Conservation (phyloP, 2,329 filamentous ascomycete species). For the Fusarium nematophilum region DNA sequence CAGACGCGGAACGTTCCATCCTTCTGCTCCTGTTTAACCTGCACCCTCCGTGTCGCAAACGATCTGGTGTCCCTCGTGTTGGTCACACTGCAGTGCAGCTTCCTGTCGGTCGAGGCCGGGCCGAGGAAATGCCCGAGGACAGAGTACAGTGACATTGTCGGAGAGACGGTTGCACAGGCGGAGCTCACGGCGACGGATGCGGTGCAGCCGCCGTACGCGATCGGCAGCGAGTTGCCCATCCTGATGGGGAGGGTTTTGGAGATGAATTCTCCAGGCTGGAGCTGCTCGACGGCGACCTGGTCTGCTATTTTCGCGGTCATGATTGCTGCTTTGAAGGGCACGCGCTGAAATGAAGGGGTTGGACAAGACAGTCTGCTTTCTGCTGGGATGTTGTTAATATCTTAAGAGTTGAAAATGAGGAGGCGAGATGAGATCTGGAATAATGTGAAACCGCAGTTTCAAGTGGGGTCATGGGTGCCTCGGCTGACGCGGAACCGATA, state of each 20-base stretch:
- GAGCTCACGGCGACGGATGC: conserved; percentile 54
- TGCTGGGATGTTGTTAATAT: conserved; percentile 43
- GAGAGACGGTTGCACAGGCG: conserved; percentile 52
- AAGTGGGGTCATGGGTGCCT: no score
- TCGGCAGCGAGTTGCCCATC: conserved; percentile 48
- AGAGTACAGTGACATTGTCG: conserved; percentile 57
- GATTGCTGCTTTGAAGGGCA: not conserved
- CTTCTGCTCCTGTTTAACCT: conserved; percentile 55
- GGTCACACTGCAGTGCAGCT: conserved; percentile 51
- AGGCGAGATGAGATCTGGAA: no score
- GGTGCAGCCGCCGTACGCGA: conserved; percentile 60
- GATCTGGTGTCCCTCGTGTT: conserved; percentile 57
- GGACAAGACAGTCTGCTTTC: no score
- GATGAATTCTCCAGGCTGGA: conserved; percentile 37
- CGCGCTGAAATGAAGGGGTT: no score
- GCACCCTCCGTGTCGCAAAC: conserved; percentile 60
- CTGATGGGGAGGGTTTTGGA: conserved; percentile 43
- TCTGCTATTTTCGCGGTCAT: conserved; percentile 35
- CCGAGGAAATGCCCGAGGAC: conserved; percentile 59
- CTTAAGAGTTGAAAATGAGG: no score
- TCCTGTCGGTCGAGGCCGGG: conserved; percentile 54
- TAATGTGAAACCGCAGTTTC: no score
- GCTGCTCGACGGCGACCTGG: conserved; percentile 37
- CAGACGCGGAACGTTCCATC: conserved; percentile 52
- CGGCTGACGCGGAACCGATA: no score